These are phyloP conservation scores for Psilocybe sp. DNA, from an alignment of 768 basidiomycete genomes.

Conservation along the genomic window DNA sequence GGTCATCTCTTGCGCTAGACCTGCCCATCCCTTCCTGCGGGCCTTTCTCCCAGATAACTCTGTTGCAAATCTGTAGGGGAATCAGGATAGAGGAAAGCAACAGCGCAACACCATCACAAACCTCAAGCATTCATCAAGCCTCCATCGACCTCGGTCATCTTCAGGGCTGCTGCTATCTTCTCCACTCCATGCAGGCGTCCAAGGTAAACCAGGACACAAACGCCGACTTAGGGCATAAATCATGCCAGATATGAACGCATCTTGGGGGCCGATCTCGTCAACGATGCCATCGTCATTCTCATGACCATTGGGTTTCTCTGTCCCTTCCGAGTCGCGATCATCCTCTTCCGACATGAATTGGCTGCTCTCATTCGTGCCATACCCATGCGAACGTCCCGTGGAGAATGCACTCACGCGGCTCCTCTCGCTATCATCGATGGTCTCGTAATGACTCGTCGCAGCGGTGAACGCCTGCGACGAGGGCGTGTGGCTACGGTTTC, in stretches of 20 bases:
- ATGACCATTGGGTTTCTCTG: conserved; percentile 44
- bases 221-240: conserved; percentile 75
- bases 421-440: conserved; percentile 22
- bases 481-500: conserved; percentile 48
- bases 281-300: conserved; percentile 41
- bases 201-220: conserved; percentile 74
- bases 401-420: conserved; percentile 12
- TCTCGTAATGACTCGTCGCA: conserved; percentile 27
- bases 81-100: neutral
- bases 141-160: conserved; percentile 58
- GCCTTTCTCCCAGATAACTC: conserved; percentile 80
- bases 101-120: conserved; percentile 29
- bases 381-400: conserved; percentile 19
- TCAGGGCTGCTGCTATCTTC: conserved; percentile 34
- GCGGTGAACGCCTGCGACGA: conserved; percentile 57
- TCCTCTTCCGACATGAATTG: conserved; percentile 38
- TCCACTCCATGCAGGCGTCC: conserved; percentile 53
- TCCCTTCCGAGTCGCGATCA: conserved; percentile 59
- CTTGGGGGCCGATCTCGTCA: conserved; percentile 77
- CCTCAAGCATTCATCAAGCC: conserved; percentile 80
- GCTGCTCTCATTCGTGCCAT: conserved; percentile 26
- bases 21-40: conserved; percentile 56
- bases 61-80: conserved; percentile 65
- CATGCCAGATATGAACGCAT: conserved; percentile 87
- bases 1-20: conserved; percentile 71